A percentile compares a stretch with the other conserved stretches of the same genome.
Conservation (phyloP, 306 rosid genomes). For the Hippophae tibetana region DNA sequence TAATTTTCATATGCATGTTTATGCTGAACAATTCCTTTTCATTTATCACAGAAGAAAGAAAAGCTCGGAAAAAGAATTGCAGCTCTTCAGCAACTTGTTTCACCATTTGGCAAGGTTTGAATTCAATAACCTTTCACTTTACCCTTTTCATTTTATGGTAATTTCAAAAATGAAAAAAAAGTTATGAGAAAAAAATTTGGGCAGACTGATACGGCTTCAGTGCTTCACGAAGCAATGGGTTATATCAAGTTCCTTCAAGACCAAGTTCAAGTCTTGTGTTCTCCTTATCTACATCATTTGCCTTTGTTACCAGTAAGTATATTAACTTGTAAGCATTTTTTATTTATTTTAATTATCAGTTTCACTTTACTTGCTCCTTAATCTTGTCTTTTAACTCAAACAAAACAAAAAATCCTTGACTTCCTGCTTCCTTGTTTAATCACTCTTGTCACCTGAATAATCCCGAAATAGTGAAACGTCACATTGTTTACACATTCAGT, state of each 20-base stretch:
- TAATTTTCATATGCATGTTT: background rate
- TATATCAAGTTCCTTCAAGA: slow-evolving; percentile 83
- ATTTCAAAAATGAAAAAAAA: too few relatives aligned
- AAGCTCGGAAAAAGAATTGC: slow-evolving; percentile 72
- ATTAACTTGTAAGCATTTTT: background rate
- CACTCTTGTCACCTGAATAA: too few relatives aligned
- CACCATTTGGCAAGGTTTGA: slow-evolving; percentile 90
- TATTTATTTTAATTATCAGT: too few relatives aligned
- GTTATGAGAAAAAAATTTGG: slow-evolving; percentile 4
- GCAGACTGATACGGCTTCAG: slow-evolving; percentile 96
- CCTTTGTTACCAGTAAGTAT: slow-evolving; percentile 39
- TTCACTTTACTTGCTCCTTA: too few relatives aligned
- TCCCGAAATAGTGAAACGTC: too few relatives aligned
- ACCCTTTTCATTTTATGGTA: too few relatives aligned
- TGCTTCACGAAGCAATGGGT: slow-evolving; percentile 89
- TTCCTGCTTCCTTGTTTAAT: too few relatives aligned
- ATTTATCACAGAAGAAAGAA: slow-evolving; percentile 53
- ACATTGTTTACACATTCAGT: too few relatives aligned
- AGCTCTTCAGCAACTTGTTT: slow-evolving; percentile 78
- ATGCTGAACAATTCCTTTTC: background rate
- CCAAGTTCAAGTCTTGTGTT: slow-evolving; percentile 81
- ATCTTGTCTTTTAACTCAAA: too few relatives aligned
- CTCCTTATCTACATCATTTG: slow-evolving; percentile 60
- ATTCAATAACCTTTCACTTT: background rate
- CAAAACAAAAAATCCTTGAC: too few relatives aligned